These are phyloP conservation scores for Aphanomyces astaci DNA, from an alignment of 352 stramenopile species.

Conservation along the genomic window DNA sequence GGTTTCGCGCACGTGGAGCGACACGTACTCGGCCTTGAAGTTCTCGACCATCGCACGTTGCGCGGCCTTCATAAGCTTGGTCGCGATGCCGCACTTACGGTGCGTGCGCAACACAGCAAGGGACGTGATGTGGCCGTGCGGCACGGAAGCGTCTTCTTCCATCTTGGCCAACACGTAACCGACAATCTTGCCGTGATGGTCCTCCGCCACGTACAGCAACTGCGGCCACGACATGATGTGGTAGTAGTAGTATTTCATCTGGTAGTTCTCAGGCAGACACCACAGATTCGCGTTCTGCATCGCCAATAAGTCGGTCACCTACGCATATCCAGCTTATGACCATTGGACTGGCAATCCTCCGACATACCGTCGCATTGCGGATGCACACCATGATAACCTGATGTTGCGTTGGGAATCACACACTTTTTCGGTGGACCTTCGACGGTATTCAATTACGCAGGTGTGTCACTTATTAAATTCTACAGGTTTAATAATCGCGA, in stretches of 20 bases:
- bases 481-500: conserved; percentile 21
- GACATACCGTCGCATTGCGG: conserved; percentile 84
- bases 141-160: conserved; percentile 83
- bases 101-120: conserved; percentile 95
- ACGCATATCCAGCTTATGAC: not conserved
- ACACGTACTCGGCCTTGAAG: conserved; percentile 98
- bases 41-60: conserved; percentile 94
- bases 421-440: not conserved
- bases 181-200: conserved; percentile 97
- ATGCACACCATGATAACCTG: conserved; percentile 88
- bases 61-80: conserved; percentile 95
- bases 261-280: conserved; percentile 99
- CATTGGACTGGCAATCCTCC: not conserved
- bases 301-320: conserved; percentile 93
- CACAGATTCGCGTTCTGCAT: conserved; percentile 99
- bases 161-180: conserved; percentile 99
- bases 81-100: conserved; percentile 96
- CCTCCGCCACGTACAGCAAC: conserved; percentile 97
- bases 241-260: conserved; percentile 99
- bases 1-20: conserved; percentile 97
- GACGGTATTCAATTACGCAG: not conserved
- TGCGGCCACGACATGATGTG: conserved; percentile 99
- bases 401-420: not conserved
- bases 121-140: conserved; percentile 98
- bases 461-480: not conserved